Evolutionary conservation across 257 asterid genomes (phyloP), one percentile per base, ranked within the genome.

Genomic region (Solanum rostratum): DNA sequence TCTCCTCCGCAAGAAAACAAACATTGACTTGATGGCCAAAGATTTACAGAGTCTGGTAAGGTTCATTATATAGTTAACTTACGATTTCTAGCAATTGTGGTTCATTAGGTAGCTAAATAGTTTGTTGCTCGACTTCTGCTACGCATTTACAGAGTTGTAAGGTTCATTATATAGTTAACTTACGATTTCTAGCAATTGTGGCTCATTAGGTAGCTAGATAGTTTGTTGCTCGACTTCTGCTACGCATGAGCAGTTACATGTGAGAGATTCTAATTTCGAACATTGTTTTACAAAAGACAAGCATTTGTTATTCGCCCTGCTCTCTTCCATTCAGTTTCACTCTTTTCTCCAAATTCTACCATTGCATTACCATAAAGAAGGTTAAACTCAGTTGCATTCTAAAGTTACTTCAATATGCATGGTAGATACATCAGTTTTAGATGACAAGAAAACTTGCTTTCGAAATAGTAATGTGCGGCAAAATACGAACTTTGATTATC

Each of bases 41-140:
- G 98, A 96, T 89, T 91, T 96, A 81, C 91, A 90, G 76, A 84
- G 71, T 85, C 85, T 95, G 94, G 97, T 95, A 73, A 88, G 96
- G 87, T 39, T 83, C 22, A 13, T 49, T 78, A 49, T 78, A 16
- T 78, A 16, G 45, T 50, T 29, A 27, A 78, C 29, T 29, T 33
- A 16, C 18, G 0, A 78, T 78, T 16, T 50, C 29, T 4, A 54
- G 3, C 0, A 6, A 78, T 50, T 78, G 43, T 78, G 62, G 82
- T 50, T 78, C 59, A 33, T 78, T 9, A 78, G 27, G 63, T 50
- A 10, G 65, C 16, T 50, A 50, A 50, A 50, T 55, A 50, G 62
- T 78, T 50, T 29, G 82, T 78, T 78, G 82, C 62, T 50, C 0
- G 46, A 29, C 29, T 78, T 78, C 82, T 50, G 29, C 29, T 10